These are phyloP conservation scores for Alternaria rosae DNA, from an alignment of 2,329 filamentous ascomycete genomes.

Conservation along the genomic window DNA sequence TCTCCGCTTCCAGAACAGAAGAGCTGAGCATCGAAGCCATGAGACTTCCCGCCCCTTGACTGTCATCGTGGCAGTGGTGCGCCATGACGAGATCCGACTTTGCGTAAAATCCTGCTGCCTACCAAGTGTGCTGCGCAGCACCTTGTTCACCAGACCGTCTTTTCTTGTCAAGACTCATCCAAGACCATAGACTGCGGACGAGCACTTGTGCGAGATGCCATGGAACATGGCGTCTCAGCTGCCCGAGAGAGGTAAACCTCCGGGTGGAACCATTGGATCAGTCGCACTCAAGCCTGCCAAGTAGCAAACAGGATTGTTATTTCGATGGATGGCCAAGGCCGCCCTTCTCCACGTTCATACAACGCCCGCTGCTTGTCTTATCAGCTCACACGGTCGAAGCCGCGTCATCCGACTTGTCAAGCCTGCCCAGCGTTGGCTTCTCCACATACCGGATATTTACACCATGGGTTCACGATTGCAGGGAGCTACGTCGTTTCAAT, in stretches of 20 bases:
- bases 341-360: conserved; percentile 23
- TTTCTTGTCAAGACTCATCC: conserved; percentile 24
- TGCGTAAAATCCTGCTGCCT: not conserved
- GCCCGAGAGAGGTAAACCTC: conserved; percentile 42
- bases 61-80: conserved; percentile 2
- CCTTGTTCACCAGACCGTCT: conserved; percentile 1
- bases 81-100: not conserved
- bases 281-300: conserved; percentile 45
- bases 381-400: conserved; percentile 32
- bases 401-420: conserved; percentile 42
- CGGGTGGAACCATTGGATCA: conserved; percentile 41
- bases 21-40: conserved; percentile 1
- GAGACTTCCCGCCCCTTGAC: not conserved
- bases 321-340: conserved; percentile 40
- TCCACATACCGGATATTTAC: conserved; percentile 11
- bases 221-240: conserved; percentile 38
- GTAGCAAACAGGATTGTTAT: conserved; percentile 39
- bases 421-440: conserved; percentile 19
- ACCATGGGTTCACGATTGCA: not conserved
- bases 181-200: conserved; percentile 27
- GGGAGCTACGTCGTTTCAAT: not conserved
- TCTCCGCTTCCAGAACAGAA: conserved; percentile 14
- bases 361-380: conserved; percentile 28
- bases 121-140: conserved; percentile 5
- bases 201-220: conserved; percentile 24